Evolutionary conservation across 495 filamentous ascomycete species (phyloP), one percentile per base, ranked within the genome.

Genomic region (Penicillium maclennaniae): DNA sequence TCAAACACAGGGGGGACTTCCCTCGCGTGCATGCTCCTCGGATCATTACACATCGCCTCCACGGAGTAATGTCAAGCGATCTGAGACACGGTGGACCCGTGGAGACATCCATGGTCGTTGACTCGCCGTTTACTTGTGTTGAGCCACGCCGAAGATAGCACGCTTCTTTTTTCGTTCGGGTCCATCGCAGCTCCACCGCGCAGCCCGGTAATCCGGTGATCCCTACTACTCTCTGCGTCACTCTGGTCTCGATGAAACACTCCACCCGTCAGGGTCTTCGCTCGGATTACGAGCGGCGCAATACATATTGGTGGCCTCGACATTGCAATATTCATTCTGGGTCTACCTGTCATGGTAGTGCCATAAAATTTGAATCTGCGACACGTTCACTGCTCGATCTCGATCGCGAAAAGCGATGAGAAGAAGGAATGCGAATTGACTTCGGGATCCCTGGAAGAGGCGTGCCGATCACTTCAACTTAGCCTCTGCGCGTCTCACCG

Each of bases 401-500:
- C 31, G 31, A 12, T 34, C 31, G 31, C 31, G 31, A 34, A 14
- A 12, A 14, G 31, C 9, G 10, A 34, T 34, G 31, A 34, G 31
- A 34, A 12, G 23, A 34, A 34, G 4, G 15, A 12, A 10, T 12
- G 16, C n/a, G 38, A 16, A 6, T 19, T 9, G 38, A 9, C 38
- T 7, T 21, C 43, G 21, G 28, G 16, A 51, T 23, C 20, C 47
- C 39, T 47, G 47, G 50, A 38, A 20, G 19, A 39, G 54, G 51
- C 46, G 43, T 59, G 56, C 55, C 56, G 56, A 59, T 59, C 56
- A 51, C 51, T 43, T 25, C 4, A 20, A 38, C 21, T 12, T 20
- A 19, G 56, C 34, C 31, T 51, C 43, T 51, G 43, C 56, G 25
- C 48, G 56, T 59, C 48, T 59, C 56, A 59, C 31, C 31, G 31